These are phyloP conservation scores for Verticillium longisporum DNA, from an alignment of 2,329 filamentous ascomycete species.

Conservation along the genomic window DNA sequence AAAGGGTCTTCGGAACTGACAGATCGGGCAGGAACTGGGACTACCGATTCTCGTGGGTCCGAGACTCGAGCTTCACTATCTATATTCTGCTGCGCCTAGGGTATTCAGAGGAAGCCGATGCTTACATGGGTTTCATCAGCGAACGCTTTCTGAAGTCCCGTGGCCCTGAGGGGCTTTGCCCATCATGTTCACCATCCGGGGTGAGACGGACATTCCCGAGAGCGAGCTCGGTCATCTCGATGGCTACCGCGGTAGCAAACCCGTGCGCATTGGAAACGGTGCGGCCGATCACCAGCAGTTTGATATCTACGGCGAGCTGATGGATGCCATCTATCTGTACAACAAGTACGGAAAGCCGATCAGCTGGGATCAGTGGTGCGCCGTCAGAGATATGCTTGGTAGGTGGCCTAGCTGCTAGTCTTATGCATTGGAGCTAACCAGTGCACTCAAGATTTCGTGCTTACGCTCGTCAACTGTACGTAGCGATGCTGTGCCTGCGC, in stretches of 20 bases:
- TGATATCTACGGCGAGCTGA: slow-evolving; percentile 73
- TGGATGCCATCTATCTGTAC: slow-evolving; percentile 71
- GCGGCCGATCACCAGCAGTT: slow-evolving; percentile 72
- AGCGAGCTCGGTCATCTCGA: slow-evolving; percentile 62
- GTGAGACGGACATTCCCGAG: slow-evolving; percentile 69
- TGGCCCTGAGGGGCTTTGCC: slow-evolving; percentile 55
- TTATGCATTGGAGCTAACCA: not conserved
- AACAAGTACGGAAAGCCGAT: slow-evolving; percentile 75
- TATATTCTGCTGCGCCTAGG: slow-evolving; percentile 72
- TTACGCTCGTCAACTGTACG: slow-evolving; percentile 55
- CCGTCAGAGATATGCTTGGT: slow-evolving; percentile 60
- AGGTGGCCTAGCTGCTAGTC: slow-evolving; percentile 8
- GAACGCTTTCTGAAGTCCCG: slow-evolving; percentile 59
- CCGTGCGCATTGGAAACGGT: slow-evolving; percentile 71
- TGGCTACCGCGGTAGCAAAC: slow-evolving; percentile 63
- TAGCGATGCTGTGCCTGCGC: not conserved
- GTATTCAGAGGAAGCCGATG: slow-evolving; percentile 68
- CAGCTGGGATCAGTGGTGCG: slow-evolving; percentile 70
- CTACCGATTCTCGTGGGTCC: slow-evolving; percentile 72
- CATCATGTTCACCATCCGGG: slow-evolving; percentile 77
- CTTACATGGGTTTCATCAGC: slow-evolving; percentile 73
- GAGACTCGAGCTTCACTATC: slow-evolving; percentile 71
- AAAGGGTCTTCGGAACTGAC: not conserved
- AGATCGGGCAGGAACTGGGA: slow-evolving; percentile 51
- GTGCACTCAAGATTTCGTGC: slow-evolving; percentile 51